phyloP scores from a whole-genome alignment of 2,329 filamentous ascomycete genomes.

The Didymellaceae sp. region DNA sequence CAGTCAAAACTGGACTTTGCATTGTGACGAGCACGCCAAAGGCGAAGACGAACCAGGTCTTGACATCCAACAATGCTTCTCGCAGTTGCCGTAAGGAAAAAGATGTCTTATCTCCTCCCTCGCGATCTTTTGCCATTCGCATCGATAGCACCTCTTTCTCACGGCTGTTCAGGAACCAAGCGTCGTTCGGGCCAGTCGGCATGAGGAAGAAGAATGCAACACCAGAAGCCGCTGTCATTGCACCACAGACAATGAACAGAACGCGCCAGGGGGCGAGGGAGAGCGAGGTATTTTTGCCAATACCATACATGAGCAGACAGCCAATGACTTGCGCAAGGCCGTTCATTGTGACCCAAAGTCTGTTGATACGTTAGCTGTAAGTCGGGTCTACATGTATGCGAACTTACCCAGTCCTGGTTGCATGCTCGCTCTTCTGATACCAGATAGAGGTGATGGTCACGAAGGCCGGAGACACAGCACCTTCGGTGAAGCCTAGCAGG shows the following conservation, averaged over 20 bases:
- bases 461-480: slow-evolving; percentile 55
- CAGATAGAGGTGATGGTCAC: slow-evolving; percentile 53
- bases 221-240: slow-evolving; percentile 53
- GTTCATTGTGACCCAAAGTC: slow-evolving; percentile 55
- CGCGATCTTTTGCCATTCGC: slow-evolving; percentile 47
- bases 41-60: slow-evolving; percentile 12
- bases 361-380: slow-evolving; percentile 7
- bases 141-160: slow-evolving; percentile 53
- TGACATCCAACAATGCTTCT: slow-evolving; percentile 46
- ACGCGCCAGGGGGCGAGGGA: slow-evolving; percentile 55
- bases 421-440: slow-evolving; percentile 39
- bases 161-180: slow-evolving; percentile 57
- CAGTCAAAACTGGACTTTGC: slow-evolving; percentile 52
- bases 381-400: not conserved
- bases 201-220: slow-evolving; percentile 56
- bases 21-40: slow-evolving; percentile 53
- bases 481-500: slow-evolving; percentile 53
- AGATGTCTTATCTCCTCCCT: slow-evolving; percentile 52
- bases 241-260: slow-evolving; percentile 60
- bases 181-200: slow-evolving; percentile 55
- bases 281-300: slow-evolving; percentile 50
- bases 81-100: slow-evolving; percentile 55
- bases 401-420: slow-evolving; percentile 28
- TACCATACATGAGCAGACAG: slow-evolving; percentile 59
- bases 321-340: slow-evolving; percentile 56